Evolutionary conservation across 352 stramenopile species (phyloP).

Genomic region (Phytophthora pistaciae): DNA sequence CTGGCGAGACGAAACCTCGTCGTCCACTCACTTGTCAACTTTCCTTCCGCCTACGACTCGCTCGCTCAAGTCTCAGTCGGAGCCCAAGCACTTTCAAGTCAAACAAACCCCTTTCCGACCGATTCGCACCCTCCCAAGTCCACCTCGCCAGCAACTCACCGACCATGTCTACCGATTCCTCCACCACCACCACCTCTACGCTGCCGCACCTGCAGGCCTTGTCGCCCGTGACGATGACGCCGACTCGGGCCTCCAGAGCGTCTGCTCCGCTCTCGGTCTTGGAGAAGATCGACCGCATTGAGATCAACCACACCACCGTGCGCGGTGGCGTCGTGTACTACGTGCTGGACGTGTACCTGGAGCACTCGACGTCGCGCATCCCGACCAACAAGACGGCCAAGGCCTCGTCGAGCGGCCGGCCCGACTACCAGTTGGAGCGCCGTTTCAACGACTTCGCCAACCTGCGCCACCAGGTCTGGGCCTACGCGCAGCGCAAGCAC

Average conservation of each 20-base stretch:
- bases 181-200: conserved; percentile 29
- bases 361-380: conserved; percentile 67
- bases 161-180: conserved; percentile 31
- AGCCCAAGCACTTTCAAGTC: conserved; percentile 24
- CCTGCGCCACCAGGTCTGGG: conserved; percentile 59
- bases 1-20: conserved; percentile 18
- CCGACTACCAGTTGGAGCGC: conserved; percentile 60
- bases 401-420: conserved; percentile 23
- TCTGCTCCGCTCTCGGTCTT: conserved; percentile 42
- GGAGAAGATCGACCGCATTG: conserved; percentile 52
- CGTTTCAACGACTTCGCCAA: conserved; percentile 65
- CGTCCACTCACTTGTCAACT: conserved; percentile 47
- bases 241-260: conserved; percentile 33
- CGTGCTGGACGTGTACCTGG: conserved; percentile 63
- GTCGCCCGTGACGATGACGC: conserved; percentile 32
- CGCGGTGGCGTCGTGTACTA: conserved; percentile 60
- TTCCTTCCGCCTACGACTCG: conserved; percentile 33
- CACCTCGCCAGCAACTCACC: conserved; percentile 8
- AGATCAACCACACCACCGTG: conserved; percentile 49
- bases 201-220: conserved; percentile 33
- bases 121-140: background rate
- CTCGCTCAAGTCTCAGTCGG: conserved; percentile 19
- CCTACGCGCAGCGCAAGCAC: conserved; percentile 54
- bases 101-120: background rate
- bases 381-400: conserved; percentile 57